A percentile compares a stretch with the other conserved stretches of the same genome.
phyloP scores from a whole-genome alignment of 768 basidiomycete species.

The Kwoniella bestiolae region DNA sequence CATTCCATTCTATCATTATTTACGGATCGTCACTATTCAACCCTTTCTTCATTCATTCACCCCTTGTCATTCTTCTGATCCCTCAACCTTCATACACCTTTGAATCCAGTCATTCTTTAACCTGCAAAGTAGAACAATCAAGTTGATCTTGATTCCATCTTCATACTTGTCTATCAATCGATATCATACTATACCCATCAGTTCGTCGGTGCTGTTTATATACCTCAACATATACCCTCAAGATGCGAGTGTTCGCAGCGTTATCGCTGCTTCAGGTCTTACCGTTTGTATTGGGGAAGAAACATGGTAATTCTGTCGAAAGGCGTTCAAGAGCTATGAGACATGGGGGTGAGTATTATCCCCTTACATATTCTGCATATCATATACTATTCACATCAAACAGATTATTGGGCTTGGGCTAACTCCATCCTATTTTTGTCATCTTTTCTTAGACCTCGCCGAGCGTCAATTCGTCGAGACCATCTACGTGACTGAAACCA shows the following conservation, averaged over 20 bases:
- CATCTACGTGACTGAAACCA: background rate
- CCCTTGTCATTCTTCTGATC: background rate
- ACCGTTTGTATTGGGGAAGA: conserved; percentile 3
- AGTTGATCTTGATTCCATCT: conserved; percentile 10
- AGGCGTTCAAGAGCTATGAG: conserved; percentile 1
- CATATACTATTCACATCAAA: background rate
- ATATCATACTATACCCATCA: background rate
- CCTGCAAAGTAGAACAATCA: background rate
- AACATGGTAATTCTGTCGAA: conserved; percentile 11
- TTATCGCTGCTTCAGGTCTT: conserved; percentile 12
- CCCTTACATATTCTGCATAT: background rate
- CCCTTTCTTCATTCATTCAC: background rate
- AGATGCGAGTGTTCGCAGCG: conserved; percentile 2
- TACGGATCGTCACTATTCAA: conserved; percentile 3
- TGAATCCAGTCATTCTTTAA: conserved; percentile 6
- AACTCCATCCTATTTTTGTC: too few species aligned
- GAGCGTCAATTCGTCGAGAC: conserved; percentile 15
- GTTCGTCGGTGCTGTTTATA: background rate
- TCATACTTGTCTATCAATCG: background rate
- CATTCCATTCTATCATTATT: too few species aligned
- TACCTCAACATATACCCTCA: background rate
- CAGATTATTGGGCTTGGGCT: background rate
- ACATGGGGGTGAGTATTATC: conserved; percentile 4
- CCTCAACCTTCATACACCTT: background rate
- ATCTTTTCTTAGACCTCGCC: conserved; percentile 2